Conservation (phyloP, 257 asterid genomes). For the Buddleja alternifolia region DNA sequence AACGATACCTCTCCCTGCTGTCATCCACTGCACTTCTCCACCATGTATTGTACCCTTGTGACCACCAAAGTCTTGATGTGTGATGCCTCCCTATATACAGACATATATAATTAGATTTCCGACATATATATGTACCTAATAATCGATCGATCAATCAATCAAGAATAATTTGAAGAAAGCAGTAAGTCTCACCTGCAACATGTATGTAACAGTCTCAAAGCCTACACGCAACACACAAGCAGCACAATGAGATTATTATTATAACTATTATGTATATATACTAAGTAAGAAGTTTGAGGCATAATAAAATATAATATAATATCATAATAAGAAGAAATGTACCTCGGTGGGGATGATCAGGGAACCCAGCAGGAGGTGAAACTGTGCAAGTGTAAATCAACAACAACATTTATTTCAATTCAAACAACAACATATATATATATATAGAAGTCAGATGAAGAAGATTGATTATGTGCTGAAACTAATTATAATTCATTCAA, state of each 20-base stretch:
- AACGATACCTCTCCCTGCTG: conserved; percentile 93
- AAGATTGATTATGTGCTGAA: no score
- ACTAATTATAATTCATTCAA: no score
- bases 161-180: background rate
- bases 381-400: conserved; percentile 45
- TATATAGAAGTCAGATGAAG: no score
- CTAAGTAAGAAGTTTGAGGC: background rate
- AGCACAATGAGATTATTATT: no score
- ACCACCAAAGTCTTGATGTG: conserved; percentile 95
- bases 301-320: no score
- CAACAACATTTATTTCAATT: background rate
- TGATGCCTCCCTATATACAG: conserved; percentile 65
- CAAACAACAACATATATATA: no score
- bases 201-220: conserved; percentile 92
- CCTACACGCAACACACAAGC: no score
- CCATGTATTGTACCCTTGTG: conserved; percentile 79
- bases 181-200: conserved; percentile 61
- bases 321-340: background rate
- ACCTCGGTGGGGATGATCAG: conserved; percentile 99
- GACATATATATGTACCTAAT: background rate
- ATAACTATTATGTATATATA: conserved; percentile 2
- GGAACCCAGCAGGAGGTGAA: conserved; percentile 94
- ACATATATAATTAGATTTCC: background rate
- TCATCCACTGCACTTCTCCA: conserved; percentile 99
- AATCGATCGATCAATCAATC: no score